Base-by-base conservation (phyloP, 2,329 filamentous ascomycete genomes). In the Fusarium pininemorale region DNA sequence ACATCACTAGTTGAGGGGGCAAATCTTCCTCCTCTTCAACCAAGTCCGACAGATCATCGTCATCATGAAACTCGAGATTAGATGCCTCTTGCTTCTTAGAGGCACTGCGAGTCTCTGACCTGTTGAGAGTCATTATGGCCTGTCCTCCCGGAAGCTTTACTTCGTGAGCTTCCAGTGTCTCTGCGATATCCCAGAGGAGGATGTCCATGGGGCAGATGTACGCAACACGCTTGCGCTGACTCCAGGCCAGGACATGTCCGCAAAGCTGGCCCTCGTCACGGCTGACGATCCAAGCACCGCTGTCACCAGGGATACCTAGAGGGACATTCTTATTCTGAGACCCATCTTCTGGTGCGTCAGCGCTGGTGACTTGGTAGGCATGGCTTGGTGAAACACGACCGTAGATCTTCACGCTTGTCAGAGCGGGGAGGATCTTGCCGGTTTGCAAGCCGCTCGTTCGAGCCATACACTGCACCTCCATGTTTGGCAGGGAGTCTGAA, bases 161-260 rank as follows among this genome's bases (percentile, higher is more conserved):
- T 32, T 90, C 88, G 4, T 83, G 83, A 0, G 94, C 94, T 28
- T 91, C 89, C 1, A 98, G 85, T 0, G 92, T 95, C 70, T 93
- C 90, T 35, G 91, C 92, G 64, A 98, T 97, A 79, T 98, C 96
- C 35, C 92, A 89, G 16, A 98, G 87, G 18, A 98, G 84, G 6
- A 98, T 88, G 65, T 98, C 94, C 96, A 98, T 98, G 0, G 96
- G 96, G 70, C 94, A 96, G 70, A 98, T 96, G 81, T 98, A 98
- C 0, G 95, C 95, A 10, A 94, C 91, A 47, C 90, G 90, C 79
- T 93, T 96, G 70, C 91, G 90, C 72, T 91, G 89, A 75, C 93
- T 96, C 91, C 93, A 97, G 0, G 96, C 96, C 18, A 98, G 87
- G 1, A 98, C 94, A 78, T 98, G 96, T 0, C 96, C 96, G 76